Evolutionary conservation across 208 protist species (phyloP), one percentile per base, ranked within the genome.

Genomic region (Crithidia mellificae): DNA sequence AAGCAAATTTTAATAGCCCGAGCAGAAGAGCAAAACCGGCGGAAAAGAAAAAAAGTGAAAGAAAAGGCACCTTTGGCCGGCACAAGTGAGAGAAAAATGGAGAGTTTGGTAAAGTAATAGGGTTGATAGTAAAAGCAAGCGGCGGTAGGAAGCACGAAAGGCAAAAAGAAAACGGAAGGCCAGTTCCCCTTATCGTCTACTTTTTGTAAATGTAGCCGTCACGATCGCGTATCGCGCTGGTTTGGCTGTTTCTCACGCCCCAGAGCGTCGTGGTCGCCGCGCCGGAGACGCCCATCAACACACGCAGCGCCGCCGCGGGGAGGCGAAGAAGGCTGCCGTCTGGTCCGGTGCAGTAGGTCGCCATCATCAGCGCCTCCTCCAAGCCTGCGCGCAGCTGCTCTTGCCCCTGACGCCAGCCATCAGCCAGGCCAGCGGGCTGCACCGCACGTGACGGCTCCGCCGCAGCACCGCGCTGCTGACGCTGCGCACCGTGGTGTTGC

Each of bases 201-300:
- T 69, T 64, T n/a, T 78, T 78, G 59, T 73, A 78, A 9, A 78
- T 68, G 65, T 64, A 55, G 36, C 65, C 52, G 34, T 76, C 70
- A 15, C 70, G 63, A 15, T 67, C 61, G 27, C 70, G 70, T 12
- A 36, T 25, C 12, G 55, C 32, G 51, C 70, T 71, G 68, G 29
- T 58, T 25, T 72, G 59, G 53, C 63, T 70, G 51, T 81, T 81
- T 9, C 69, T 69, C 41, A 73, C 71, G 17, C 77, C 72, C 65
- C 77, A 69, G 64, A 84, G 55, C 39, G 58, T 69, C 19, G 71
- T 59, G 22, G 78, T 78, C 32, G 78, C 72, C 6, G 73, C 74
- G 12, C 71, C 63, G 0, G 74, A 84, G 0, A 84, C 15, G 38
- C 74, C 74, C 74, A 81, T 76, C 22, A 81, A 55, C 24, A 81